phyloP scores from a whole-genome alignment of 2,329 filamentous ascomycete genomes.

The Aspergillus sp. region DNA sequence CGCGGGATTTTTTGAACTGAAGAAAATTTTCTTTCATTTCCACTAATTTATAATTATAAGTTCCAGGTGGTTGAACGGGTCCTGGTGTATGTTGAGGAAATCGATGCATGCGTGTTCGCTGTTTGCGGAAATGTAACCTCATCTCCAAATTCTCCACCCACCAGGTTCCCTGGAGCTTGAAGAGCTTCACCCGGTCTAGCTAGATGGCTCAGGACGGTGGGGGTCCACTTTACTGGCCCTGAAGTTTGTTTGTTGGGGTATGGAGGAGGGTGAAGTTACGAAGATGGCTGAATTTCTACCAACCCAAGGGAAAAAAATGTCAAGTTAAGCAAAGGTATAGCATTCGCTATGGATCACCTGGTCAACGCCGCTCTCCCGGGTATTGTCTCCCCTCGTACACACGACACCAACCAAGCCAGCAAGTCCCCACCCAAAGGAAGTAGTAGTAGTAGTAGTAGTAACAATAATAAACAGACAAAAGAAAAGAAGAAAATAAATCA shows the following conservation, averaged over 20 bases:
- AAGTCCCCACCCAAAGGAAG: constrained; percentile 17
- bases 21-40: too few relatives aligned
- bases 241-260: neutral
- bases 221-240: neutral
- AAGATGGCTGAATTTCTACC: too few relatives aligned
- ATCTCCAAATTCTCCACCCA: neutral
- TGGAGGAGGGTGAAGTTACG: too few relatives aligned
- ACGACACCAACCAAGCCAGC: constrained; percentile 7
- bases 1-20: too few relatives aligned
- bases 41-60: too few relatives aligned
- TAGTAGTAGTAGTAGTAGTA: constrained; percentile 16
- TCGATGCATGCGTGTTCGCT: neutral
- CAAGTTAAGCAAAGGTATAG: too few relatives aligned
- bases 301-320: too few relatives aligned
- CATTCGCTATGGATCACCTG: neutral
- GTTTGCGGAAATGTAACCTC: neutral
- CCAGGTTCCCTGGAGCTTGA: too few relatives aligned
- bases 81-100: too few relatives aligned
- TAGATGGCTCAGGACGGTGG: neutral
- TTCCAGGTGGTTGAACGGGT: too few relatives aligned
- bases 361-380: neutral
- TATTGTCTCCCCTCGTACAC: neutral
- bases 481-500: constrained; percentile 17
- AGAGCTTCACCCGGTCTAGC: neutral
- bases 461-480: neutral